Evolutionary conservation across 1,139 yeast genomes (phyloP).

Genomic region (Yamadazyma trypodendri): DNA sequence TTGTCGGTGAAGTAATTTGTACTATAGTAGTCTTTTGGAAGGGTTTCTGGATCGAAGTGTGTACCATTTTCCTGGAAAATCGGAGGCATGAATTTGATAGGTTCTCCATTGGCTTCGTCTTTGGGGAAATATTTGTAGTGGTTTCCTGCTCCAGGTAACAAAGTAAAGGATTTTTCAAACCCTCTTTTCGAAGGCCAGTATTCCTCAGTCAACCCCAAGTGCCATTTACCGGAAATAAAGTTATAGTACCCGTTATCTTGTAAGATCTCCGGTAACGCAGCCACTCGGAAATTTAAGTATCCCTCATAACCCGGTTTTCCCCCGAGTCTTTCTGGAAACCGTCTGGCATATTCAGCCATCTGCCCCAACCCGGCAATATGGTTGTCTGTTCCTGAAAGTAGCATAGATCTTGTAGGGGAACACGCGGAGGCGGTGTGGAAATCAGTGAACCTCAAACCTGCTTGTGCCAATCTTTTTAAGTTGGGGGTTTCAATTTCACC

Average conservation of each 20-base stretch:
- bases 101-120: constrained; percentile 22
- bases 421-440: constrained; percentile 67
- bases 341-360: constrained; percentile 49
- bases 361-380: constrained; percentile 63
- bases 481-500: constrained; percentile 61
- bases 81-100: constrained; percentile 29
- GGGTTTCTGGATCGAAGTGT: constrained; percentile 29
- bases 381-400: constrained; percentile 59
- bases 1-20: constrained; percentile 46
- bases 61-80: constrained; percentile 38
- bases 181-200: constrained; percentile 54
- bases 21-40: constrained; percentile 50
- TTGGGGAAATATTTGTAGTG: constrained; percentile 51
- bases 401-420: constrained; percentile 64
- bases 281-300: constrained; percentile 50
- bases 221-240: constrained; percentile 59
- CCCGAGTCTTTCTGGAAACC: constrained; percentile 36
- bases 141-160: constrained; percentile 60
- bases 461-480: constrained; percentile 40
- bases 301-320: constrained; percentile 61
- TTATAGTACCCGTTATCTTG: constrained; percentile 49
- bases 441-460: constrained; percentile 52
- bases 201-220: constrained; percentile 48
- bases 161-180: constrained; percentile 48
- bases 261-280: constrained; percentile 52